Evolutionary conservation across 2,329 filamentous ascomycete genomes (phyloP), one percentile per base, ranked within the genome.

Genomic region (Didymosphaeria variabile): DNA sequence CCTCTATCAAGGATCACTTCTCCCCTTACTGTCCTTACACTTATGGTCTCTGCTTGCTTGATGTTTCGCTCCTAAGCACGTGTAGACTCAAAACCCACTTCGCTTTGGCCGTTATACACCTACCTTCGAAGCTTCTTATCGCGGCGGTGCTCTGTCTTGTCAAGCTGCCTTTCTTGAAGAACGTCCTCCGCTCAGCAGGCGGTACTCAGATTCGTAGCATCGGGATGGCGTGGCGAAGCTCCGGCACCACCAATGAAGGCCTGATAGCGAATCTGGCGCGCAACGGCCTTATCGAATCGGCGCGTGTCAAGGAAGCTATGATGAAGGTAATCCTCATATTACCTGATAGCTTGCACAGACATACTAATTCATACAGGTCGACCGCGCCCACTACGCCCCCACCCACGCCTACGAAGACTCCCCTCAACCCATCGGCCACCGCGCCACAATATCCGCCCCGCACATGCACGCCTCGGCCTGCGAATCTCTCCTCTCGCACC

Each of bases 201-300:
- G 67, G 65, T 32, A 55, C 60, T 45, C 58, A 58, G 17, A 57
- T 42, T 5, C 58, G 63, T 65, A 26, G 53, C 13, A 58, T 67
- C 67, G 84, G 64, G 61, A 98, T 99, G 95, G 94, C 94, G 61
- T 99, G 95, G 95, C 87, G 88, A 67, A 93, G 91, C 78, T 91
- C 90, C 7, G 94, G 93, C 62, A 80, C 81, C 5, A 87, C 88
- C 31, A 97, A 98, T 77, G 79, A 81, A 44, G 88, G 89, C 59
- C 85, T 99, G 52, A 84, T 98, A 63, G 86, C 90, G 68, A 97
- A 97, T 76, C 84, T 99, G 59, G 89, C 83, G 76, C 83, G 80
- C 44, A 87, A 91, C 69, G 85, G 86, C 3, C 83, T 98, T 56
- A 93, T 98, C 67, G 89, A 84, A n/a, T 86, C 88, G 63, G 79